Evolutionary conservation across 306 rosid species (phyloP).

Genomic region (Myrica gale): DNA sequence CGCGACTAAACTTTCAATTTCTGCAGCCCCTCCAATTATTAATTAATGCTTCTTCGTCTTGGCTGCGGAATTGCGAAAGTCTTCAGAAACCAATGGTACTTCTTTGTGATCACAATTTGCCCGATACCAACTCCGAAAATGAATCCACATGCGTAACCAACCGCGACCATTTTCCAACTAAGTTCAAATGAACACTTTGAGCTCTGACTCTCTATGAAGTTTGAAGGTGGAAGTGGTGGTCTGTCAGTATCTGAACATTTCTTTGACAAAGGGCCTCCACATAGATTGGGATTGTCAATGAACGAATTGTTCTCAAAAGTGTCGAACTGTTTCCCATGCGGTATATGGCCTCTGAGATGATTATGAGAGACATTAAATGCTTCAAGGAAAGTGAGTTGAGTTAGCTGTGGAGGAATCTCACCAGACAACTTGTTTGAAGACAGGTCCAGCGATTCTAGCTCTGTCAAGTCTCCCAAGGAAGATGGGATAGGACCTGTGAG

Average conservation of each 20-base stretch:
- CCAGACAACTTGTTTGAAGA: neutral
- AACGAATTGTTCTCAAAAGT: conserved; percentile 7
- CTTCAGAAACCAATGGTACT: neutral
- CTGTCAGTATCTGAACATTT: conserved; percentile 15
- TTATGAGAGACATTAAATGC: neutral
- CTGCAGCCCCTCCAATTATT: too few species aligned
- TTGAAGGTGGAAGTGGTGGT: neutral
- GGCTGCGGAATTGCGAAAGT: neutral
- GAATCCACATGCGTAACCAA: conserved; percentile 19
- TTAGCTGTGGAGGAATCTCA: neutral
- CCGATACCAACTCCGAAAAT: neutral
- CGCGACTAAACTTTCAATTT: too few species aligned
- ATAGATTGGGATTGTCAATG: conserved; percentile 17
- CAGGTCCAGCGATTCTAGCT: neutral
- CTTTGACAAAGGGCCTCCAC: conserved; percentile 16
- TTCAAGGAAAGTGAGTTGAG: neutral
- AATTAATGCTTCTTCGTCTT: neutral
- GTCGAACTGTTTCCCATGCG: neutral
- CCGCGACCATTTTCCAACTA: conserved; percentile 10
- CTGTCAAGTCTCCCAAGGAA: neutral
- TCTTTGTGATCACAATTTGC: neutral
- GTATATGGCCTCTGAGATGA: neutral
- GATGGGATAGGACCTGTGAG: neutral
- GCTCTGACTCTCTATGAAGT: neutral
- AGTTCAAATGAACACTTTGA: neutral